These are phyloP conservation scores for Amanita pallidorosea DNA, from an alignment of 768 basidiomycete genomes.

Conservation along the genomic window DNA sequence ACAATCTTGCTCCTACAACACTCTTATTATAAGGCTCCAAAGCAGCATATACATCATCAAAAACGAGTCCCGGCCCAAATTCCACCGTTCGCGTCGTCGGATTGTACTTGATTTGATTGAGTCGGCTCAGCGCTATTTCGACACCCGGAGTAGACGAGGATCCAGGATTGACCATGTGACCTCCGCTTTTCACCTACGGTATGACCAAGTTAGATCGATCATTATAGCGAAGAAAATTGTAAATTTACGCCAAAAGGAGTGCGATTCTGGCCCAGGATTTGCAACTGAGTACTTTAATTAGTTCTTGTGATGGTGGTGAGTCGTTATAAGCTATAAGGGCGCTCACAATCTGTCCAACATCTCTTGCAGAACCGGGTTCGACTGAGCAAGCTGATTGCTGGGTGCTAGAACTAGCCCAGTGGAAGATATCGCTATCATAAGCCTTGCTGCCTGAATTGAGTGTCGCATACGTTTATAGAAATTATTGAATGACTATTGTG, in stretches of 20 bases:
- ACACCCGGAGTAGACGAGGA: background rate
- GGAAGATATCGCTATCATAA: background rate
- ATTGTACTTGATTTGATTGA: background rate
- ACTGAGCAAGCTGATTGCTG: slow-evolving; percentile 1
- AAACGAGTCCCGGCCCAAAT: background rate
- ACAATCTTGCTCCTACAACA: no score
- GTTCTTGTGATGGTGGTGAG: no score
- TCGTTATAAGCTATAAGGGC: no score
- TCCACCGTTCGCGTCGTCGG: background rate
- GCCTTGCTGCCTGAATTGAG: background rate
- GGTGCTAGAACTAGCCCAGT: background rate
- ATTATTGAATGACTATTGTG: no score
- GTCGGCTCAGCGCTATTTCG: background rate
- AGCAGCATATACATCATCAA: background rate
- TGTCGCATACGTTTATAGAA: background rate
- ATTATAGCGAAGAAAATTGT: background rate
- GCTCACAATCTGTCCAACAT: slow-evolving; percentile 1
- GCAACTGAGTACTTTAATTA: background rate
- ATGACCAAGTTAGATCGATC: background rate
- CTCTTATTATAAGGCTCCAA: no score
- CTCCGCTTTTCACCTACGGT: slow-evolving; percentile 37
- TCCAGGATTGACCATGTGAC: slow-evolving; percentile 28
- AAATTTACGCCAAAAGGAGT: background rate
- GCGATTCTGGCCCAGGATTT: background rate
- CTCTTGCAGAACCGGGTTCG: background rate